phyloP scores from a whole-genome alignment of 2,329 filamentous ascomycete species.

The Ciborinia camelliae region DNA sequence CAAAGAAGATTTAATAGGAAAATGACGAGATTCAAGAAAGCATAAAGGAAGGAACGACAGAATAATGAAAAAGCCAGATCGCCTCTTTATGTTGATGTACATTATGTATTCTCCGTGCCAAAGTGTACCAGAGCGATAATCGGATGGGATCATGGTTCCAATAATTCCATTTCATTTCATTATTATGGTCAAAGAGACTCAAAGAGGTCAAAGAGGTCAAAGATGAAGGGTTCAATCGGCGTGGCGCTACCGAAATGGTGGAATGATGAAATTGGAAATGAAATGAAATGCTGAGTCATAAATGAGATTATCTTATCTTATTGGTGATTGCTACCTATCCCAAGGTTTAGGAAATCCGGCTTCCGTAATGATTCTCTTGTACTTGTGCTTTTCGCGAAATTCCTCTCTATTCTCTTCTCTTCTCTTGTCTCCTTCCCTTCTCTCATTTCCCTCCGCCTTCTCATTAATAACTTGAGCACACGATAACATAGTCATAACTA shows the following conservation, averaged over 20 bases:
- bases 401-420: background rate
- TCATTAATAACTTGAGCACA: background rate
- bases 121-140: too few relatives aligned
- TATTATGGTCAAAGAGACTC: background rate
- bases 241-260: slow-evolving; percentile 3
- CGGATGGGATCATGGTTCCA: too few relatives aligned
- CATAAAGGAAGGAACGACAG: too few relatives aligned
- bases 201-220: background rate
- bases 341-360: background rate
- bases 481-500: background rate
- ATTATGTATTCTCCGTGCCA: too few relatives aligned
- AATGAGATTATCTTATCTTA: background rate
- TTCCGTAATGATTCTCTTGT: background rate
- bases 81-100: too few relatives aligned
- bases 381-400: background rate
- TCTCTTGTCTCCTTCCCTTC: background rate
- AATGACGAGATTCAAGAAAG: too few relatives aligned
- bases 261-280: background rate
- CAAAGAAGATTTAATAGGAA: too few relatives aligned
- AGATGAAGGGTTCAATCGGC: background rate
- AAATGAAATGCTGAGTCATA: too few relatives aligned
- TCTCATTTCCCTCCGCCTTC: background rate
- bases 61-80: too few relatives aligned
- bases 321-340: background rate
- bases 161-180: background rate